Conservation (phyloP, 495 filamentous ascomycete species). For the Neurospora pannonica region DNA sequence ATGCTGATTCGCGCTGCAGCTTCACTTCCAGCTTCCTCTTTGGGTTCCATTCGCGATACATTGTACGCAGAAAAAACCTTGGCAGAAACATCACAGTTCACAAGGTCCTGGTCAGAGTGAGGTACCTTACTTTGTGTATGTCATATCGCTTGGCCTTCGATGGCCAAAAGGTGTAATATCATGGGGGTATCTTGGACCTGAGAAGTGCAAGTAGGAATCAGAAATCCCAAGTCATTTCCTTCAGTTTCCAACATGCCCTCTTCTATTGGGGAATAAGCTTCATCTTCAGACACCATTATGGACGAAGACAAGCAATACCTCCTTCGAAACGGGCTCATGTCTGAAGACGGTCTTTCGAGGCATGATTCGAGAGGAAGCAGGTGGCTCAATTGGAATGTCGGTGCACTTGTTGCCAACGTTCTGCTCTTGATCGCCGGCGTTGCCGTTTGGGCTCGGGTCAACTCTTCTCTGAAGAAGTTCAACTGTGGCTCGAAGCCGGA, state of each 20-base stretch:
- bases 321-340: not conserved
- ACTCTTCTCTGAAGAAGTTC: not conserved
- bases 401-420: not conserved
- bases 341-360: not conserved
- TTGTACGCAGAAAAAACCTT: not conserved
- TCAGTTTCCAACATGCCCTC: not conserved
- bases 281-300: not conserved
- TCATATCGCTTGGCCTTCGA: not conserved
- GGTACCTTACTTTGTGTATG: not conserved
- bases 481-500: not conserved
- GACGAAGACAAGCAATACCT: conserved; percentile 1
- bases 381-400: not conserved
- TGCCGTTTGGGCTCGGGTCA: not conserved
- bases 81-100: not conserved
- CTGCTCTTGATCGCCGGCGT: not conserved
- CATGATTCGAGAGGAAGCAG: not conserved
- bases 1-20: not conserved
- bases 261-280: not conserved
- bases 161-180: not conserved
- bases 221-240: not conserved
- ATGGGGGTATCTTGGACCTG: not conserved
- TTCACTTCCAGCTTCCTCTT: not conserved
- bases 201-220: not conserved
- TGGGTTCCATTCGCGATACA: not conserved
- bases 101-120: not conserved